These are phyloP conservation scores for Meripilus lineatus DNA, from an alignment of 1,284 basidiomycete genomes.

Conservation along the genomic window DNA sequence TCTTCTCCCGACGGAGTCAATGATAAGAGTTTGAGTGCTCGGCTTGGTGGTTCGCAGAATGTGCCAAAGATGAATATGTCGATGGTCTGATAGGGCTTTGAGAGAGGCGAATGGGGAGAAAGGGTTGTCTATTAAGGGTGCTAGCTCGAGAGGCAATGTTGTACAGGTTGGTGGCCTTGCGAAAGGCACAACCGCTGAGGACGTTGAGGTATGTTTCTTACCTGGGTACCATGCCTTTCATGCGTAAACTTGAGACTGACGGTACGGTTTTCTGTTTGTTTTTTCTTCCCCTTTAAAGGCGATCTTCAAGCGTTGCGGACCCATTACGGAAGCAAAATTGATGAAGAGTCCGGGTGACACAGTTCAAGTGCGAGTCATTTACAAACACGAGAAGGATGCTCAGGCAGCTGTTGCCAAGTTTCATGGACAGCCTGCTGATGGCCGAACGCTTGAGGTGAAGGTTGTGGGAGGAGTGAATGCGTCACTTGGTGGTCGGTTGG, in stretches of 20 bases:
- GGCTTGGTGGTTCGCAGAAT: slow-evolving; percentile 43
- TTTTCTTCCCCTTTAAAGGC: slow-evolving; percentile 36
- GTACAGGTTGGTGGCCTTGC: slow-evolving; percentile 76
- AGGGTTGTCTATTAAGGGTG: slow-evolving; percentile 69
- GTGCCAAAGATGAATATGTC: slow-evolving; percentile 52
- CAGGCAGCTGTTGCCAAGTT: slow-evolving; percentile 68
- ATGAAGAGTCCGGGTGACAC: slow-evolving; percentile 33
- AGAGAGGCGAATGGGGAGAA: slow-evolving; percentile 29
- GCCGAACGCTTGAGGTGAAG: slow-evolving; percentile 62
- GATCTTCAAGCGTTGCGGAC: slow-evolving; percentile 79
- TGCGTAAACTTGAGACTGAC: not conserved
- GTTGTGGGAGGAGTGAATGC: slow-evolving; percentile 57
- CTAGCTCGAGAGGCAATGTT: slow-evolving; percentile 58
- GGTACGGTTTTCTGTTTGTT: not conserved
- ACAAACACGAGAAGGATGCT: slow-evolving; percentile 63
- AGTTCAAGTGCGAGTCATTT: slow-evolving; percentile 68
- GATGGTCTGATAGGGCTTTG: slow-evolving; percentile 39
- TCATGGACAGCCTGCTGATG: slow-evolving; percentile 78
- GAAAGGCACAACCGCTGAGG: slow-evolving; percentile 74
- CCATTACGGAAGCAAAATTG: slow-evolving; percentile 52
- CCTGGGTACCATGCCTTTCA: slow-evolving; percentile 1
- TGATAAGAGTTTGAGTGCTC: slow-evolving; percentile 30
- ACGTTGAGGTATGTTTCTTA: slow-evolving; percentile 59
- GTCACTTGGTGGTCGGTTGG: slow-evolving; percentile 48
- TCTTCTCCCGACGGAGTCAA: slow-evolving; percentile 38